Conservation (phyloP, 2,329 filamentous ascomycete species). For the Botrytis deweyae region DNA sequence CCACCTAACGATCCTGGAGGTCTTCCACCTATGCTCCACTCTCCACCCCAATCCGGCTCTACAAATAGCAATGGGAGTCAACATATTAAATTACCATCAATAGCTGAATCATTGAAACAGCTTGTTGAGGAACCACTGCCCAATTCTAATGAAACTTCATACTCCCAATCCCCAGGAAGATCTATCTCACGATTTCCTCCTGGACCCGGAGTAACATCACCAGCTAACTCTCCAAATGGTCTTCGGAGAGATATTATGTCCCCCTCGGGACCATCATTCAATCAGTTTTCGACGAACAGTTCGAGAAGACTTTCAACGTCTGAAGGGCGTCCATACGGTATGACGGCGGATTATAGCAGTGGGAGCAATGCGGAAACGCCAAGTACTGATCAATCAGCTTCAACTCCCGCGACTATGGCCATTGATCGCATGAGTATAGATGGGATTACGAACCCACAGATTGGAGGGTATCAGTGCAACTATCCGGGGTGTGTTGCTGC, state of each 20-base stretch:
- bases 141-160: constrained; percentile 27
- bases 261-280: constrained; percentile 28
- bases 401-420: constrained; percentile 46
- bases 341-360: constrained; percentile 34
- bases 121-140: constrained; percentile 28
- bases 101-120: constrained; percentile 36
- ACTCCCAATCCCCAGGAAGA: constrained; percentile 36
- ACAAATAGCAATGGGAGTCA: constrained; percentile 31
- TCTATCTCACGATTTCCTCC: constrained; percentile 30
- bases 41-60: constrained; percentile 32
- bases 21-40: constrained; percentile 36
- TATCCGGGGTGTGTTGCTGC: constrained; percentile 64
- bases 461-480: constrained; percentile 58
- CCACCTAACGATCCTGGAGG: constrained; percentile 27
- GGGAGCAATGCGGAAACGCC: constrained; percentile 46
- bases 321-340: constrained; percentile 32
- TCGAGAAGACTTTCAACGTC: constrained; percentile 34
- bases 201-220: constrained; percentile 33
- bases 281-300: constrained; percentile 26
- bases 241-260: constrained; percentile 47
- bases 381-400: constrained; percentile 46
- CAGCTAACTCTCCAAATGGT: constrained; percentile 37
- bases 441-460: constrained; percentile 53
- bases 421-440: constrained; percentile 60
- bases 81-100: constrained; percentile 37